Base-by-base conservation (phyloP, 805 yeast genomes). In the Pichia membranifaciens region DNA sequence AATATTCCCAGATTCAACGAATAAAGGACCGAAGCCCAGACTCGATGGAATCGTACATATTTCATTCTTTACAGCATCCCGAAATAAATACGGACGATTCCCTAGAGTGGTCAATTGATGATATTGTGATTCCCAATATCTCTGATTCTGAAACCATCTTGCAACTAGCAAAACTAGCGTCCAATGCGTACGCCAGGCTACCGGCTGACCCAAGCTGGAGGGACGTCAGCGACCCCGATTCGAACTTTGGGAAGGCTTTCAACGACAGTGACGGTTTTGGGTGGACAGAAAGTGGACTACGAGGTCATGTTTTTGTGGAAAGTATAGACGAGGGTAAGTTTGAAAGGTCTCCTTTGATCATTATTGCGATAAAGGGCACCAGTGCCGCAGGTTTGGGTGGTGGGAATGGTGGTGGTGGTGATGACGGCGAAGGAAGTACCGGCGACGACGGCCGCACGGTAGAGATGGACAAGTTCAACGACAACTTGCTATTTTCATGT, bases 361-460 rank as follows among this genome's bases (percentile, higher is more conserved):
- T 93, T 1, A 76, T 93, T 28, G 79, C 95, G 0, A 72, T 88
- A 49, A 93, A 93, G 63, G 99, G 99, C 1, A 91, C 99, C 1
- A 79, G 90, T 43, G 96, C 97, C 0, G 86, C 89, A 0, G 80
- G 82, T 4, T 58, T 83, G 12, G 76, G 78, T 5, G 62, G 73
- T 13, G 74, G 76, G 0, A 58, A 58, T 23, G 56, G 61, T n/a
- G 76, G 77, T 6, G 60, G 70, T n/a, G 73, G 75, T 1, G 58
- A 56, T 18, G 29, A 25, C 7, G 62, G 57, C 29, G 54, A 58
- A 13, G 47, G 44, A 1, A 76, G 76, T 4, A 61, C 74, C 4
- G 74, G 77, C 1, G 62, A 59, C 37, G 67, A 62, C 39, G 57
- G 60, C 4, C 96, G 84, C 43, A 91, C 98, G 0, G 82, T 85